Base-by-base conservation (phyloP, 2,329 filamentous ascomycete genomes). In the Alternaria sp. region DNA sequence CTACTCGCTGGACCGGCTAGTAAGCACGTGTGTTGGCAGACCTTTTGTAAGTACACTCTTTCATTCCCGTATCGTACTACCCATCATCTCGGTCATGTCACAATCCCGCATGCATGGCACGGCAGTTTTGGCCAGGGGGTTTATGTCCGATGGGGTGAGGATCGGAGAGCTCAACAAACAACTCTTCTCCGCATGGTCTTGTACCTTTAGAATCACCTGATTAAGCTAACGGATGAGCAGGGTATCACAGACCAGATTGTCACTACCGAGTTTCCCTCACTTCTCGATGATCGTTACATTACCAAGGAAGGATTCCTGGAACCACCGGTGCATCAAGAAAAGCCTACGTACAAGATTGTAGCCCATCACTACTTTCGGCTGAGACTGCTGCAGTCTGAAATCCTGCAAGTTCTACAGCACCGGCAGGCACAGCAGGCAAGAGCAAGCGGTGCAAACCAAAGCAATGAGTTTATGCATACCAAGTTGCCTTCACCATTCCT, bases 161-260 rank as follows among this genome's bases (percentile, higher is more conserved):
- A 41, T 41, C 39, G 21, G 39, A 2, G 26, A 9, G 39, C 14
- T 26, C 17, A 23, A 26, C 23, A 42, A 42, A 23, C 23, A 13
- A 42, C 10, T 10, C 21, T 14, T 28, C 9, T 5, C 23, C 10
- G n/a, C 23, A 28, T 42, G n/a, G 28, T 46, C 28, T 34, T 21
- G 10, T 49, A 21, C 14, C 11, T 34, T 11, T 23, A 50, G 33
- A 21, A 24, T 3, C 17, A 2, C 31, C 23, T 8, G 29, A 24
- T 33, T n/a, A 46, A 24, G 23, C 67, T 68, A 53, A 70, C 56
- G 50, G 21, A 2, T 33, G 13, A 4, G 10, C 24, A 71, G 68
- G 68, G 94, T 29, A 92, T 98, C 63, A 93, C 90, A n/a, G 95
- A 98, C 79, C 91, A 96, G 74, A 92, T 96, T 63, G 92, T 98